Conservation (phyloP, 2,329 filamentous ascomycete species). For the Diaporthe destruens region DNA sequence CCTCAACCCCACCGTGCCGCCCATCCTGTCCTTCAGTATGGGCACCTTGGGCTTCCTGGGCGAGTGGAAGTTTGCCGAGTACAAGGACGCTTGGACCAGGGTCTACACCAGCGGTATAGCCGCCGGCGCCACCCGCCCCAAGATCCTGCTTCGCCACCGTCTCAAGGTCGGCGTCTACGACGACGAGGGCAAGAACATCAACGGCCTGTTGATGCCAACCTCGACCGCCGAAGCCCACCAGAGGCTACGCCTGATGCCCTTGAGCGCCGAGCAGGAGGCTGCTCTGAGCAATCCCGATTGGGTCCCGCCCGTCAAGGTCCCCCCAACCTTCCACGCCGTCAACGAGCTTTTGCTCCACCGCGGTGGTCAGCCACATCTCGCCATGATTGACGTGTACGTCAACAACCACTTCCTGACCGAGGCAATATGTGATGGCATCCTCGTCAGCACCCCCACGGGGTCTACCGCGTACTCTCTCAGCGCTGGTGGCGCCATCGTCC, state of each 20-base stretch:
- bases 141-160: conserved; percentile 87
- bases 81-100: conserved; percentile 91
- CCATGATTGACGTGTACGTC: conserved; percentile 91
- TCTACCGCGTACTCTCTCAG: conserved; percentile 97
- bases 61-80: conserved; percentile 95
- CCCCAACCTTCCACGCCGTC: conserved; percentile 75
- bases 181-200: conserved; percentile 72
- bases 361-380: conserved; percentile 88
- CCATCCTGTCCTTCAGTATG: conserved; percentile 96
- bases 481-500: conserved; percentile 91
- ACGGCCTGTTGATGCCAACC: conserved; percentile 62
- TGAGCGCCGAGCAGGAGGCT: conserved; percentile 41
- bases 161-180: conserved; percentile 89
- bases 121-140: conserved; percentile 68
- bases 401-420: conserved; percentile 92
- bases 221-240: conserved; percentile 59
- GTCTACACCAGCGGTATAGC: conserved; percentile 83
- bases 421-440: conserved; percentile 94
- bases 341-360: conserved; percentile 97
- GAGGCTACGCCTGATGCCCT: conserved; percentile 48
- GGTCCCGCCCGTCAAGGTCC: conserved; percentile 42
- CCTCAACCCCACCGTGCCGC: conserved; percentile 83
- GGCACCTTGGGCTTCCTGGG: conserved; percentile 94
- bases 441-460: conserved; percentile 93
- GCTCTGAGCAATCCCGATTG: conserved; percentile 38